Base-by-base conservation (phyloP, 352 stramenopile species). In the Phytopythium oedochilum region DNA sequence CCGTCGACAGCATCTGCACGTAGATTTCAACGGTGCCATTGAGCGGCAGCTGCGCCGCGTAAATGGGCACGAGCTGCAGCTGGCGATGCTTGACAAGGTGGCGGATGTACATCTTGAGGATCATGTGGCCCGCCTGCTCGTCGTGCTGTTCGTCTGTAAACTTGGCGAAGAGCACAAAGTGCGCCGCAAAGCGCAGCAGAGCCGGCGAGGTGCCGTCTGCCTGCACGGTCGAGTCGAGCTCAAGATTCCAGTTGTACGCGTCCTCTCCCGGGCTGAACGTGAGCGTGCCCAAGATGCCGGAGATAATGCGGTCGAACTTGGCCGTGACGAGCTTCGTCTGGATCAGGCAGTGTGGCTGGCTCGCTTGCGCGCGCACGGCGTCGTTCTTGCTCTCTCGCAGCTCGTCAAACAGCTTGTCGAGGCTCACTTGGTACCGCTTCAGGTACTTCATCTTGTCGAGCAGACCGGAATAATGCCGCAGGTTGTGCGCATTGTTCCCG, bases 31-130 rank as follows among this genome's bases (percentile, higher is more conserved):
- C 72, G 0, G 73, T 70, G 38, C 75, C 85, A 22, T 70, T 59
- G 2, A 65, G 78, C 28, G 85, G 85, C 10, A 94, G 68, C 9
- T 68, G 71, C 52, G 80, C 81, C 0, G 70, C 81, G 49, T 92
- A 94, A 4, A 94, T 55, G 14, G 85, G 80, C 22, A 92, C 76
- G 9, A 92, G 73, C 50, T 88, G 75, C 49, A 88, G 68, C 35
- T 94, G 82, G 2, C 71, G 71, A 25, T 92, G 81, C 64, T 91
- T 86, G 26, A 92, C 78, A 22, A 94, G 57, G 49, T 94, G 81
- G 0, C 85, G 78, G 56, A 94, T 87, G 53, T 94, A 94, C 20
- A 79, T 55, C 60, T 92, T 92, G 17, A 91, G 44, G 59, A 92
- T 89, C 69, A 89, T 88, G 59, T 92, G 78, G 20, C 75, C 75